Evolutionary conservation across 2,329 filamentous ascomycete species (phyloP).

Genomic region (Raffaelea deltoideospora): DNA sequence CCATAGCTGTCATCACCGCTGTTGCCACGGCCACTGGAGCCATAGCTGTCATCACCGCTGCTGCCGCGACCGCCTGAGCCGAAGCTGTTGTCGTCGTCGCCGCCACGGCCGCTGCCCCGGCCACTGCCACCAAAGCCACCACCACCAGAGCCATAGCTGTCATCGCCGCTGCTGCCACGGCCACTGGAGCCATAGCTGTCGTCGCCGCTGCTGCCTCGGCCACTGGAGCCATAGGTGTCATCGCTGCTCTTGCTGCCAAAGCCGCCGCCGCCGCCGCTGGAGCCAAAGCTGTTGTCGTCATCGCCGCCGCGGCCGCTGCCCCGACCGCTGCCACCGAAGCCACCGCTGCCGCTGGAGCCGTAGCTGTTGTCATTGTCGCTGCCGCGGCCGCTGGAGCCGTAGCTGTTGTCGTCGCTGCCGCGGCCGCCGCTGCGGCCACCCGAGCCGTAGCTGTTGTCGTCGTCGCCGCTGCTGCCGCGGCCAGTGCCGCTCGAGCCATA

Average conservation of each 20-base stretch:
- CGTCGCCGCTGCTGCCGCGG: constrained; percentile 2
- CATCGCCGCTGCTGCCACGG: constrained; percentile 9
- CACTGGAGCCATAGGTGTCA: constrained; percentile 11
- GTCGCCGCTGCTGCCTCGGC: not conserved
- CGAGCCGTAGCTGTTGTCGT: constrained; percentile 2
- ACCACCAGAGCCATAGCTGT: constrained; percentile 8
- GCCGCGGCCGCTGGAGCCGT: constrained; percentile 9
- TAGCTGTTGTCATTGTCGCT: constrained; percentile 11
- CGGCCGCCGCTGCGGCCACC: not conserved
- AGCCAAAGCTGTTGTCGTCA: constrained; percentile 1
- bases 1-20: constrained; percentile 8
- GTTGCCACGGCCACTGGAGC: not conserved
- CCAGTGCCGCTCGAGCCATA: constrained; percentile 2
- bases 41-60: not conserved
- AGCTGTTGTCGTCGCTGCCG: constrained; percentile 9
- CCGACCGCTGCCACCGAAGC: constrained; percentile 4
- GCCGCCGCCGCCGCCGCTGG: constrained; percentile 1
- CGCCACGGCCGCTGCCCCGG: constrained; percentile 2
- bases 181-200: constrained; percentile 9
- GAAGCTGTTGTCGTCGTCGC: not conserved
- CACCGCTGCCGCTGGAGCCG: constrained; percentile 9
- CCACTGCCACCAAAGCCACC: constrained; percentile 7
- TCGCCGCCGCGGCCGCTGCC: constrained; percentile 3
- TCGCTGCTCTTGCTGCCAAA: not conserved
- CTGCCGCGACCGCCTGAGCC: constrained; percentile 3